Percentiles rank a stretch among this genome's conserved stretches.
These are phyloP conservation scores for Trichoderma endophyticum DNA, from an alignment of 2,329 filamentous ascomycete genomes.

Conservation along the genomic window DNA sequence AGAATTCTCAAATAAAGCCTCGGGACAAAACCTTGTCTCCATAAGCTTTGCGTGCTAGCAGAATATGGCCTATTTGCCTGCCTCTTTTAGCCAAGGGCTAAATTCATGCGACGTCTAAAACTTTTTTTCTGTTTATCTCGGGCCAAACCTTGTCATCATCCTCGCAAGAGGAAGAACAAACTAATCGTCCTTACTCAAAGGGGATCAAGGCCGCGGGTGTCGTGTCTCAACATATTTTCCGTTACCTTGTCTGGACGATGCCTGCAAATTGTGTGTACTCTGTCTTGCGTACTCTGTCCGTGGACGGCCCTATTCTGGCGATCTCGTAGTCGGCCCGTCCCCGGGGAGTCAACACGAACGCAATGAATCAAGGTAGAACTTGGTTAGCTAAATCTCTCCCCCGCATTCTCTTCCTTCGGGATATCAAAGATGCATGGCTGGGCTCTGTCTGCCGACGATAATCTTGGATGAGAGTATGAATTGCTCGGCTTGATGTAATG, in stretches of 20 bases:
- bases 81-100: conserved; percentile 3
- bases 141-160: not conserved
- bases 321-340: conserved; percentile 11
- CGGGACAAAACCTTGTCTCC: not conserved
- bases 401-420: not conserved
- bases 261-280: not conserved
- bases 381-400: not conserved
- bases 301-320: conserved; percentile 5
- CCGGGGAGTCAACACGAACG: not conserved
- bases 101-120: conserved; percentile 7
- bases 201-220: not conserved
- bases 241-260: not conserved
- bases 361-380: not conserved
- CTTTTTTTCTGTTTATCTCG: not conserved
- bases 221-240: not conserved
- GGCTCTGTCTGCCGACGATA: not conserved
- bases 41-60: not conserved
- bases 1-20: not conserved
- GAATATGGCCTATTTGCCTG: conserved; percentile 1
- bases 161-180: not conserved
- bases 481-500: not conserved
- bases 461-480: too few relatives aligned
- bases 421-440: not conserved
- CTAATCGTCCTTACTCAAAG: not conserved
- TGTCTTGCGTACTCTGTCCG: not conserved